phyloP scores from a whole-genome alignment of 495 filamentous ascomycete genomes.

The Trichoderma erinaceum region DNA sequence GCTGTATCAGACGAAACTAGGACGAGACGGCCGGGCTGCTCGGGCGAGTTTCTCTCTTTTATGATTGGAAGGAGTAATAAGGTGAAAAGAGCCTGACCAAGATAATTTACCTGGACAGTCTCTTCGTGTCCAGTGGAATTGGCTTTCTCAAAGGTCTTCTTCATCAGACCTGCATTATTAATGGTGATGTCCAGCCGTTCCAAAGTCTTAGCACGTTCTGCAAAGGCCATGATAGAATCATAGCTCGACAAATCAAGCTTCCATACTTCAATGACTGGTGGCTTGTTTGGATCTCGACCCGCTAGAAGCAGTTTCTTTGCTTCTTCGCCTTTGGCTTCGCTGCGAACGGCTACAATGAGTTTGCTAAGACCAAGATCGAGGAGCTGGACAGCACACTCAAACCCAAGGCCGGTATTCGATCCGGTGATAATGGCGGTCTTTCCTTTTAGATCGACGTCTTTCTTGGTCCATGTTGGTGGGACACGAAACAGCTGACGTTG shows the following conservation, averaged over 20 bases:
- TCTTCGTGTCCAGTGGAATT: conserved; percentile 33
- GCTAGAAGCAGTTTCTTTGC: conserved; percentile 13
- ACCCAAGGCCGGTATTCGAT: conserved; percentile 43
- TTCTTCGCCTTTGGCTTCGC: conserved; percentile 36
- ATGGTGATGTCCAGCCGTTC: conserved; percentile 40
- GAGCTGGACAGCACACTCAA: conserved; percentile 40
- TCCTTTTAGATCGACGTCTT: conserved; percentile 24
- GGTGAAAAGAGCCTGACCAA: conserved; percentile 41
- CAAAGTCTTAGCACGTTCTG: conserved; percentile 29
- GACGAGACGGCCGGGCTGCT: conserved; percentile 23
- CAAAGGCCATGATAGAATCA: conserved; percentile 35
- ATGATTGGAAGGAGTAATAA: conserved; percentile 30
- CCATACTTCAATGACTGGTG: conserved; percentile 43
- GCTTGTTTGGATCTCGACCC: neutral
- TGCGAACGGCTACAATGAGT: conserved; percentile 46
- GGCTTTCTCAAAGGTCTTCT: conserved; percentile 18
- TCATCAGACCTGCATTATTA: conserved; percentile 42
- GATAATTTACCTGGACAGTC: conserved; percentile 46
- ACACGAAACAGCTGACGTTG: conserved; percentile 19
- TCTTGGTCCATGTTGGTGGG: conserved; percentile 15
- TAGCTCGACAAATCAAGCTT: conserved; percentile 47
- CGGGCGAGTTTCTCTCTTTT: conserved; percentile 22
- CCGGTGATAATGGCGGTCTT: conserved; percentile 48
- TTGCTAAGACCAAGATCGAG: conserved; percentile 34
- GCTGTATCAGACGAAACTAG: conserved; percentile 35